Percentiles rank a stretch among this genome's conserved stretches.
Conservation (phyloP, 352 stramenopile species). For the Phytophthora idaei region DNA sequence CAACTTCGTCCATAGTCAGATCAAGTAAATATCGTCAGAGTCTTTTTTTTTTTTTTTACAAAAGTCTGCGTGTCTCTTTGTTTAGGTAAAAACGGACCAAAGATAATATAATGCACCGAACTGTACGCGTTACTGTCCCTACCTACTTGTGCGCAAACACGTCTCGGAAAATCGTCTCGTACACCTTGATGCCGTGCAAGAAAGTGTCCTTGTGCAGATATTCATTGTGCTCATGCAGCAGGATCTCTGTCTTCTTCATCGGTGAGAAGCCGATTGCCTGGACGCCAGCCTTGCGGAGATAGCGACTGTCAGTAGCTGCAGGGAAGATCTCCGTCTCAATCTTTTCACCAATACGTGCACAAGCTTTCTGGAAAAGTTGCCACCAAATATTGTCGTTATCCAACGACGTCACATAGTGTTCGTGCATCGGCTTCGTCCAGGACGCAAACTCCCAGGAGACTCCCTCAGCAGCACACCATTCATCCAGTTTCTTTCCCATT, state of each 20-base stretch:
- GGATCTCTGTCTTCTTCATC: conserved; percentile 94
- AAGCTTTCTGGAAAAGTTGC: conserved; percentile 52
- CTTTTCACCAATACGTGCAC: conserved; percentile 22
- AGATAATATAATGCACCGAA: background rate
- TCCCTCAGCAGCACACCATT: conserved; percentile 89
- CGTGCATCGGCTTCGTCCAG: conserved; percentile 47
- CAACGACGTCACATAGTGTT: conserved; percentile 68
- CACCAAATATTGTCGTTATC: conserved; percentile 58
- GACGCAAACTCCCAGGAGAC: conserved; percentile 82
- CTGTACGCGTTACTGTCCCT: background rate
- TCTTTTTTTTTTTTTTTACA: too few species aligned
- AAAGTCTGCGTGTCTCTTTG: too few species aligned
- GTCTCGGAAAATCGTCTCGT: conserved; percentile 56
- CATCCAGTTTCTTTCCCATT: conserved; percentile 77
- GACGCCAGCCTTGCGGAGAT: conserved; percentile 85
- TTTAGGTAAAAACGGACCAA: too few species aligned
- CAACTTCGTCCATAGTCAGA: conserved; percentile 16
- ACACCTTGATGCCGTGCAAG: conserved; percentile 93
- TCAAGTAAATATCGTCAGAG: conserved; percentile 2
- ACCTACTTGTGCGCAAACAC: conserved; percentile 47
- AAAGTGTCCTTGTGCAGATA: conserved; percentile 93
- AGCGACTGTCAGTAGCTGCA: conserved; percentile 93
- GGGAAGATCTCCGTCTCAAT: conserved; percentile 94
- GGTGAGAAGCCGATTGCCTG: conserved; percentile 89
- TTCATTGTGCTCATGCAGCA: conserved; percentile 98